Base-by-base conservation (phyloP, 371 early-diverging fungal species). In the Circinella minor region DNA sequence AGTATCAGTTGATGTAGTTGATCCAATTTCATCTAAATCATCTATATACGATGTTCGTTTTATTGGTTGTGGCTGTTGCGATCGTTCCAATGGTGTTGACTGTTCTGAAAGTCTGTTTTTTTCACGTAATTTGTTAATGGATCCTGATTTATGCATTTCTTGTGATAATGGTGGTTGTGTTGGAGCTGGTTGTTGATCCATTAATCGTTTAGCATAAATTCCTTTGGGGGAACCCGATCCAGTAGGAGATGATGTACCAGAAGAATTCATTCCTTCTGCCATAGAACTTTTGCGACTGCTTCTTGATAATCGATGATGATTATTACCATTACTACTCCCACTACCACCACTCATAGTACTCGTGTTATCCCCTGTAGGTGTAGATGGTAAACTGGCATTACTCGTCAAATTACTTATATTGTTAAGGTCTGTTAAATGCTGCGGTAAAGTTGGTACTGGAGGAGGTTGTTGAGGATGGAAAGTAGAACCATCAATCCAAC, bases 401-500 rank as follows among this genome's bases (percentile, higher is more conserved):
- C 36, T 61, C 37, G 61, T 14, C 51, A 51, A 13, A 51, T 51
- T 27, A 27, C 27, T 43, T 11, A 11, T 43, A 11, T 6, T 43
- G 3, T 72, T 36, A 49, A 13, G 55, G 37, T 39, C 43, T 57
- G 15, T 34, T 27, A 27, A 39, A 10, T 18, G 38, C 54, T 48
- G 68, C 39, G 61, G 62, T 48, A 49, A 46, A 20, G 61, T 38
- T 8, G 51, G 64, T 4, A 51, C 51, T 5, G 51, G 51, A 14
- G 51, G 64, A 34, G 18, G 57, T 14, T 57, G 57, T 34, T 57
- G 51, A 17, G 51, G 7, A 51, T 14, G n/a, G 15, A 15, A 51
- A 51, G 77, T 69, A 27, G 69, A 69, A 4, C 70, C 77, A 70
- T 77, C 77, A 36, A 77, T 77, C 77, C 77, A 77, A 54, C 77